These are phyloP conservation scores for Fusarium sp. DNA, from an alignment of 2,329 filamentous ascomycete genomes.

Conservation along the genomic window DNA sequence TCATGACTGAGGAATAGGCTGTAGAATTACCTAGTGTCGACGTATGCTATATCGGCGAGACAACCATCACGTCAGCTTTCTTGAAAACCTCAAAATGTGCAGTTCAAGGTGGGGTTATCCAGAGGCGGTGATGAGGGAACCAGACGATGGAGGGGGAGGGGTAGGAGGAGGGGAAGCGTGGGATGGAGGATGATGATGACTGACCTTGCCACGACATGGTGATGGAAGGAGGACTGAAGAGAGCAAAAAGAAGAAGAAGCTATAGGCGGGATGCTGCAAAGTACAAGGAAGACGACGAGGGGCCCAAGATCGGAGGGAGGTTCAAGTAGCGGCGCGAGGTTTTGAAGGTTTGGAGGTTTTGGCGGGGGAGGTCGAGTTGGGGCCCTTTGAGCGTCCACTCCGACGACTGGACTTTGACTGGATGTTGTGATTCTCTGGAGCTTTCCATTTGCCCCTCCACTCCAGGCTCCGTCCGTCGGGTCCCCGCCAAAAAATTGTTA, in stretches of 20 bases:
- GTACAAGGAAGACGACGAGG: slow-evolving; percentile 8
- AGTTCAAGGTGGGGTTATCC: slow-evolving; percentile 45
- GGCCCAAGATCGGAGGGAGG: not conserved
- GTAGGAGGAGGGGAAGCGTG: slow-evolving; percentile 8
- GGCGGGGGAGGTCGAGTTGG: slow-evolving; percentile 34
- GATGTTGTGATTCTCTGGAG: slow-evolving; percentile 41
- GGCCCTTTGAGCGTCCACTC: not conserved
- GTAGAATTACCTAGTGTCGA: slow-evolving; percentile 62
- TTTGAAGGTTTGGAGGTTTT: slow-evolving; percentile 36
- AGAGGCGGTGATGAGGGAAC: slow-evolving; percentile 40
- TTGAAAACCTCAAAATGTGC: slow-evolving; percentile 6
- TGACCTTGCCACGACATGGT: slow-evolving; percentile 83
- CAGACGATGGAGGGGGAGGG: slow-evolving; percentile 34
- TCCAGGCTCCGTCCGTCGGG: slow-evolving; percentile 28
- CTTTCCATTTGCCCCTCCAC: slow-evolving; percentile 37
- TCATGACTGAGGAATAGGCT: slow-evolving; percentile 11
- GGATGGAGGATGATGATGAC: slow-evolving; percentile 36
- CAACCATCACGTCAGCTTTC: slow-evolving; percentile 30
- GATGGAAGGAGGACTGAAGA: slow-evolving; percentile 31
- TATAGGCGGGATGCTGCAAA: slow-evolving; percentile 1
- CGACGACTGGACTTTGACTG: slow-evolving; percentile 5
- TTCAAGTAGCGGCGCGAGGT: slow-evolving; percentile 36
- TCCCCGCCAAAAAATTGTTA: slow-evolving; percentile 40
- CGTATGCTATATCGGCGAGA: slow-evolving; percentile 56
- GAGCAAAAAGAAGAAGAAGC: slow-evolving; percentile 15